Evolutionary conservation across 2,329 filamentous ascomycete species (phyloP).

Genomic region (Cladosporium cucumerinum): DNA sequence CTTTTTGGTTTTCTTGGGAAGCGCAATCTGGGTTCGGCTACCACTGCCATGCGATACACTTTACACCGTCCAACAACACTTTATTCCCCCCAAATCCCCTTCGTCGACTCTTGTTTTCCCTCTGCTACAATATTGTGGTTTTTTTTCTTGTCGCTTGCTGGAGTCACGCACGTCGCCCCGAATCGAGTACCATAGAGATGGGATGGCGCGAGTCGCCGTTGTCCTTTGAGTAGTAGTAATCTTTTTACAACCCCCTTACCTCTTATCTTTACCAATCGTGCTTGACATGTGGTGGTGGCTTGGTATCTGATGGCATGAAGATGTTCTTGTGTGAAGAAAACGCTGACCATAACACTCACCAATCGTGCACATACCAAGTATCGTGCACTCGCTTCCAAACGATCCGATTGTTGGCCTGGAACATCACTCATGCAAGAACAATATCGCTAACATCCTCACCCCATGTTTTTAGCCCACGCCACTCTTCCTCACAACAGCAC

Average conservation of each 20-base stretch:
- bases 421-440: neutral
- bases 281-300: too few species aligned
- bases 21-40: conserved; percentile 2
- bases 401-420: neutral
- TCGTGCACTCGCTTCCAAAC: neutral
- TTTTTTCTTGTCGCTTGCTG: neutral
- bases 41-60: conserved; percentile 6
- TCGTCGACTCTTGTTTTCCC: neutral
- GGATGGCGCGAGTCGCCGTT: neutral
- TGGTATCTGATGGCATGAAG: neutral
- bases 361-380: neutral
- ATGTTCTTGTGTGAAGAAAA: neutral
- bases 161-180: neutral
- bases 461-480: too few species aligned
- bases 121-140: neutral
- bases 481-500: neutral
- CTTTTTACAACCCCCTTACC: neutral
- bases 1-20: neutral
- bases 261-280: neutral
- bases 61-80: conserved; percentile 2
- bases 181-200: neutral
- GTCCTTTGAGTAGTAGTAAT: neutral
- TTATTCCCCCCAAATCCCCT: neutral
- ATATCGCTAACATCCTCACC: neutral
- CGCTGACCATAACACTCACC: neutral